A percentile compares a stretch with the other conserved stretches of the same genome.
Conservation (phyloP, 2,329 filamentous ascomycete species). For the Lecanosticta acicola region DNA sequence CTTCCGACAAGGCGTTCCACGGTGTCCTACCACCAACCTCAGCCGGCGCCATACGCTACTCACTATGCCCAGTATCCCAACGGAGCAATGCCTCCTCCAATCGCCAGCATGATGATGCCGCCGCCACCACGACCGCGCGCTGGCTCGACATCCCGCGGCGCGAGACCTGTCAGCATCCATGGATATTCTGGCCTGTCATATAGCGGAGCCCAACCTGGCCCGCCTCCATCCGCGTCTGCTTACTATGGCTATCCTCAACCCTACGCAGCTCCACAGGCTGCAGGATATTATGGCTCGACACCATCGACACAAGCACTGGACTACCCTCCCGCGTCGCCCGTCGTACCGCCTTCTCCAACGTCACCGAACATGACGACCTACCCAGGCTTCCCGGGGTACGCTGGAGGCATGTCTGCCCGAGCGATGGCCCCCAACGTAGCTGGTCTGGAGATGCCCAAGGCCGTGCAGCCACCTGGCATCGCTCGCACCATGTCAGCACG, state of each 20-base stretch:
- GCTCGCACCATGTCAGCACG: conserved; percentile 11
- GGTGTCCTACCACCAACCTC: conserved; percentile 13
- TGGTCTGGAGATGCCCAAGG: conserved; percentile 14
- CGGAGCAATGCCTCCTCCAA: conserved; percentile 2
- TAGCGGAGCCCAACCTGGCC: conserved; percentile 14
- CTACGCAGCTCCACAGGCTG: conserved; percentile 9
- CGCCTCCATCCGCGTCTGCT: conserved; percentile 26
- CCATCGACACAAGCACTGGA: conserved; percentile 18
- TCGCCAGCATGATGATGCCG: conserved; percentile 7
- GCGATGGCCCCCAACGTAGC: conserved; percentile 15
- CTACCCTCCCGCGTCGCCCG: conserved; percentile 22
- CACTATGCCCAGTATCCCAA: conserved; percentile 18
- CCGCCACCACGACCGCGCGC: conserved; percentile 17
- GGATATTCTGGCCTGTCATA: conserved; percentile 16
- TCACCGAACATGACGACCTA: conserved; percentile 10
- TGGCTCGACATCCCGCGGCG: conserved; percentile 11
- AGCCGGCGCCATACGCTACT: conserved; percentile 7
- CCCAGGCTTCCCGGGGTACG: conserved; percentile 14
- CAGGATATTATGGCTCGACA: conserved; percentile 15
- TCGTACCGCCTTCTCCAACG: conserved; percentile 15
- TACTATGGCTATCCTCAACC: conserved; percentile 19
- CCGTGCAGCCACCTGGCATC: conserved; percentile 6
- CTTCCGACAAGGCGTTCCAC: conserved; percentile 20
- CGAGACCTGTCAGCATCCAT: conserved; percentile 23
- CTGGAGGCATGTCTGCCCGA: conserved; percentile 23